A percentile compares a stretch with the other conserved stretches of the same genome.
These are phyloP conservation scores for Nevesoporus exiguus DNA, from an alignment of 768 basidiomycete genomes.

Conservation along the genomic window DNA sequence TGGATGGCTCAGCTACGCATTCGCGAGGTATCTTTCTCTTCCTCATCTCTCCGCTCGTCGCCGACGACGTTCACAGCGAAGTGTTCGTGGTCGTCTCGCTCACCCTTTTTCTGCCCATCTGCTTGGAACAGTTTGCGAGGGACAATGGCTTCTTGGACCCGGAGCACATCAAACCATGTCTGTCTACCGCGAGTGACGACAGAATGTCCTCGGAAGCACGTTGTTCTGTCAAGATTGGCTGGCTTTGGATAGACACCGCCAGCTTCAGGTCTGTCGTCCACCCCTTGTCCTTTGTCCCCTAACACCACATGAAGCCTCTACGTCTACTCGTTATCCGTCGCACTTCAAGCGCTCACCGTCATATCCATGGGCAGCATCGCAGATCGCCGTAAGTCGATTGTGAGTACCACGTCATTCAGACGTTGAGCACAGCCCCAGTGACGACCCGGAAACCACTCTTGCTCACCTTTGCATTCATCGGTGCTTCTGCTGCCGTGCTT, in stretches of 20 bases:
- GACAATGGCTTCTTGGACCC: constrained; percentile 83
- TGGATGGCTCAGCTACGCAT: constrained; percentile 84
- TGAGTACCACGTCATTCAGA: no score
- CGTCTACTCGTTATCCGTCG: constrained; percentile 83
- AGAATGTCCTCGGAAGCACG: constrained; percentile 29
- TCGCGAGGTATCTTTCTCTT: constrained; percentile 56
- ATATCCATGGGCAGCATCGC: constrained; percentile 93
- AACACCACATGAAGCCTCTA: constrained; percentile 57
- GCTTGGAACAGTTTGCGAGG: constrained; percentile 83
- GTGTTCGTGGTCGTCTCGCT: constrained; percentile 80
- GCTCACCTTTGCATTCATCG: constrained; percentile 67
- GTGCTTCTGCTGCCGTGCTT: constrained; percentile 60
- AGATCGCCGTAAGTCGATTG: constrained; percentile 68
- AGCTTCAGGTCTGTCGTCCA: constrained; percentile 71
- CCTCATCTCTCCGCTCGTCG: not conserved
- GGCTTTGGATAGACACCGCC: constrained; percentile 86
- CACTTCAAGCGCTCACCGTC: constrained; percentile 88
- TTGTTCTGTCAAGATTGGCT: constrained; percentile 80
- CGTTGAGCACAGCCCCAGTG: constrained; percentile 38
- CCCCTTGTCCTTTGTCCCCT: not conserved
- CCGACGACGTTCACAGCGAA: constrained; percentile 44
- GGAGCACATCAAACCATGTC: constrained; percentile 61
- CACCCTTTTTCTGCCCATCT: constrained; percentile 80
- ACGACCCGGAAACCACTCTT: constrained; percentile 76
- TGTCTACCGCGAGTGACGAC: constrained; percentile 10